A percentile compares a stretch with the other conserved stretches of the same genome.
phyloP scores from a whole-genome alignment of 441 rosid species.

The Pelargonium hybrid region DNA sequence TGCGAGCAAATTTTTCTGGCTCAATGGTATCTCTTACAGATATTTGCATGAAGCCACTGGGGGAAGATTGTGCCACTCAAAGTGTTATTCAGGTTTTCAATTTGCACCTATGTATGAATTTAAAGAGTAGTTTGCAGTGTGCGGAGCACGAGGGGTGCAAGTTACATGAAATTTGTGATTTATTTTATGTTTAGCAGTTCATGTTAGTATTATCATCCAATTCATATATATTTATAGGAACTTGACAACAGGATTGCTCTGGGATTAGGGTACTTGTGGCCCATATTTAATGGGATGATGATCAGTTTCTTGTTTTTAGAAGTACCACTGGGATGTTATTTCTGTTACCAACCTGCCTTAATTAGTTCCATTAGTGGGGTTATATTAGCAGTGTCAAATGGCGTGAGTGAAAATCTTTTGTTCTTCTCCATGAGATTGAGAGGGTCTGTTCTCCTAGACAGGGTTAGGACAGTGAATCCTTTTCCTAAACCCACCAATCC shows the following conservation, averaged over 20 bases:
- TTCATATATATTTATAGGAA: not conserved
- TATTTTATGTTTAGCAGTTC: not conserved
- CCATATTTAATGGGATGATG: not conserved
- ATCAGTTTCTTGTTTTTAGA: not conserved
- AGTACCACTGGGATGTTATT: not conserved
- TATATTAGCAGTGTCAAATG: not conserved
- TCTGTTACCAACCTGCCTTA: not conserved
- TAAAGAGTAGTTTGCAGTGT: not conserved
- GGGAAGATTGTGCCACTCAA: conserved; percentile 89
- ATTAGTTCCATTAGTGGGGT: not conserved
- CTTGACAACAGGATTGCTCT: not conserved
- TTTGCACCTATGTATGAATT: not conserved
- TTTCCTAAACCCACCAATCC: not conserved
- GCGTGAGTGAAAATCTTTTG: not conserved
- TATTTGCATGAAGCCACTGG: conserved; percentile 91
- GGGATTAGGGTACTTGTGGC: not conserved
- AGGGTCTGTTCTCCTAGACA: not conserved
- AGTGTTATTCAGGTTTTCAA: conserved; percentile 72
- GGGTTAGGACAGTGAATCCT: not conserved
- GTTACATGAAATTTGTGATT: not conserved
- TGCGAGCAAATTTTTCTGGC: conserved; percentile 77
- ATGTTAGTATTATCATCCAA: too few species aligned
- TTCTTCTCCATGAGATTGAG: not conserved
- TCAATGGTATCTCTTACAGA: conserved; percentile 71
- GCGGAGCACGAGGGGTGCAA: too few species aligned